Evolutionary conservation across 306 rosid species (phyloP).

Genomic region (Betula pendula): DNA sequence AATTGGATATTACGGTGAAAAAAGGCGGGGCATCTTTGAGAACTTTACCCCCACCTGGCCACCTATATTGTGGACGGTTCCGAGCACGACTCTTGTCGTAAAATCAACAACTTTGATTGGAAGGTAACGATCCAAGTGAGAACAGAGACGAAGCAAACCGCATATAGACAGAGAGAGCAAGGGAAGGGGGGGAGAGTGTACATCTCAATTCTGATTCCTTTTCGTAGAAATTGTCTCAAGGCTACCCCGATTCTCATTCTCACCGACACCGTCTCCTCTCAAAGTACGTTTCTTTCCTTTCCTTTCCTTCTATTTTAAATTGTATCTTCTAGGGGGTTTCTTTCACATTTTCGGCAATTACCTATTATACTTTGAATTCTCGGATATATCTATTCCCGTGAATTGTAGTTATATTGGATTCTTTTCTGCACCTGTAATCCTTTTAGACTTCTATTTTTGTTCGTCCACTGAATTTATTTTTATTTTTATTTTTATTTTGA

Average conservation of each 20-base stretch:
- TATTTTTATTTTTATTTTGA: background rate
- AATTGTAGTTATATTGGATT: background rate
- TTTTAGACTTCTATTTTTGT: background rate
- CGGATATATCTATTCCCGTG: background rate
- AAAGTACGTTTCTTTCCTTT: background rate
- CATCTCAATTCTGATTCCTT: background rate
- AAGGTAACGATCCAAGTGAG: background rate
- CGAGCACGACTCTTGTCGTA: background rate
- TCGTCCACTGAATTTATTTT: background rate
- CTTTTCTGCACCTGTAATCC: background rate
- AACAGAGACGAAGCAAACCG: background rate
- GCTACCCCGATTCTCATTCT: background rate
- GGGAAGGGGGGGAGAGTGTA: background rate
- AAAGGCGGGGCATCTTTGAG: background rate
- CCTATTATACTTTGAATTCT: background rate
- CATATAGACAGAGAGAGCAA: background rate
- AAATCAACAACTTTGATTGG: background rate
- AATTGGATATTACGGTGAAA: background rate
- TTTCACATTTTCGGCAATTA: background rate
- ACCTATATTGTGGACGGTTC: background rate
- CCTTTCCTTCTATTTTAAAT: background rate
- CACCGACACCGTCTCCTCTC: no score
- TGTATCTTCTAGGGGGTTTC: background rate
- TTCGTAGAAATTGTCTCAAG: background rate
- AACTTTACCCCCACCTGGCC: background rate